Evolutionary conservation across 768 basidiomycete genomes (phyloP), one percentile per base, ranked within the genome.

Genomic region (Amanita rubescens): DNA sequence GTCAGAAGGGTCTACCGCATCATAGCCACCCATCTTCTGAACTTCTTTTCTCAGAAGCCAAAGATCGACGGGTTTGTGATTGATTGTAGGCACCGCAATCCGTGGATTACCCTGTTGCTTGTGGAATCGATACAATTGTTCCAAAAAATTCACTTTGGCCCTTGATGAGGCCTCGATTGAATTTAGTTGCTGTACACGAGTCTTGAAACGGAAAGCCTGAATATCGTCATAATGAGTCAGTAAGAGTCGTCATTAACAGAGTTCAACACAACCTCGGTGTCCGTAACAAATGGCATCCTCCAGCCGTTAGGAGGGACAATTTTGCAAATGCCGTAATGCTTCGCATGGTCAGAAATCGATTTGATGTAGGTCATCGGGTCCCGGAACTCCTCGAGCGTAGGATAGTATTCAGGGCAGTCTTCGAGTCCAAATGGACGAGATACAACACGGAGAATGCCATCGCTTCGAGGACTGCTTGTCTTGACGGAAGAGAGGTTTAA

Each of bases 131-230:
- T 94, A 94, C 46, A 99, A 79, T 69, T 96, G 93, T 67, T 98
- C 95, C 59, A 97, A 71, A 71, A 96, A 98, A 74, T 96, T 98
- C 68, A 98, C 73, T 70, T 94, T 96, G 48, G 96, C 95, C 60
- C 96, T 77, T 56, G 94, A 94, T 33, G 94, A 90, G 14, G 96
- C 96, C 72, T 98, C 95, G 59, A 99, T 92, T 58, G 91, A 94
- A 68, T 97, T 97, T 63, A 99, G 76, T 57, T 90, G 84, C 69
- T 96, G 94, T 39, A 98, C 71, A 48, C 96, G 85, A 49, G 95
- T 99, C 71, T 90, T 91, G 74, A 99, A 99, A 46, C 92, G 88
- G 72, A 96, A 97, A 54, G 77, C 77, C 94, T 92, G 56, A 42
- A 60, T 51, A 57, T 37, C 56, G 58, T 48, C 52, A 53, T 64